Evolutionary conservation across 441 rosid genomes (phyloP).

Genomic region (Melastoma candidum): DNA sequence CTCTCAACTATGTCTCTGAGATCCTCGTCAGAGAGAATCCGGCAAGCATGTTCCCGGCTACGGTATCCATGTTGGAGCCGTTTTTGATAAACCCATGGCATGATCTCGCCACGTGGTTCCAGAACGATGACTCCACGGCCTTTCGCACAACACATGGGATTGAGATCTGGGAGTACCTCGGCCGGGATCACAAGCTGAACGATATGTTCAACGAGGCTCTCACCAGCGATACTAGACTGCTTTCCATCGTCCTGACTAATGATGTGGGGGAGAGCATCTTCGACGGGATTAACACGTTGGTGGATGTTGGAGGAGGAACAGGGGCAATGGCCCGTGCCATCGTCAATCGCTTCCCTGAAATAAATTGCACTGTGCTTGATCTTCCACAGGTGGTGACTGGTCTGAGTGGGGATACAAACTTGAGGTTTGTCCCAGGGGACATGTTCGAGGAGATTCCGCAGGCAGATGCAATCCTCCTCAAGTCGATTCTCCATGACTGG

Average conservation of each 20-base stretch:
- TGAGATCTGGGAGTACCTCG: conserved; percentile 16
- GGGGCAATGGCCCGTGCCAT: conserved; percentile 17
- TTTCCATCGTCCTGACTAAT: conserved; percentile 8
- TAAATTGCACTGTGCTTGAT: no score
- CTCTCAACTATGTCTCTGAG: conserved; percentile 22
- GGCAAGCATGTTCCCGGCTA: conserved; percentile 2
- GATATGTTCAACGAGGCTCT: conserved; percentile 20
- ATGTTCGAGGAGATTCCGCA: no score
- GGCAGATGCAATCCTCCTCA: no score
- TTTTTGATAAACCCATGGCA: conserved; percentile 11
- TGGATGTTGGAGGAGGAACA: conserved; percentile 34
- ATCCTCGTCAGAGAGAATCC: conserved; percentile 24
- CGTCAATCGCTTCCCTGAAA: no score
- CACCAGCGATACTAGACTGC: conserved; percentile 24
- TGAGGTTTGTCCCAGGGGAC: no score
- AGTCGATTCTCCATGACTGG: conserved; percentile 24
- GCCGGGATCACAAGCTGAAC: conserved; percentile 7
- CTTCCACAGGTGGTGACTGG: no score
- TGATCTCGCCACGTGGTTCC: conserved; percentile 20
- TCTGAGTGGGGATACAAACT: no score
- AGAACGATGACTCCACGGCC: background rate
- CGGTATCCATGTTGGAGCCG: conserved; percentile 21
- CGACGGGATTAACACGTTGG: conserved; percentile 11
- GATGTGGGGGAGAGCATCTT: conserved; percentile 19
- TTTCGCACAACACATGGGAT: conserved; percentile 15